These are phyloP conservation scores for Spirogloea muscicola DNA, from an alignment of 139 green algal species.

Conservation along the genomic window DNA sequence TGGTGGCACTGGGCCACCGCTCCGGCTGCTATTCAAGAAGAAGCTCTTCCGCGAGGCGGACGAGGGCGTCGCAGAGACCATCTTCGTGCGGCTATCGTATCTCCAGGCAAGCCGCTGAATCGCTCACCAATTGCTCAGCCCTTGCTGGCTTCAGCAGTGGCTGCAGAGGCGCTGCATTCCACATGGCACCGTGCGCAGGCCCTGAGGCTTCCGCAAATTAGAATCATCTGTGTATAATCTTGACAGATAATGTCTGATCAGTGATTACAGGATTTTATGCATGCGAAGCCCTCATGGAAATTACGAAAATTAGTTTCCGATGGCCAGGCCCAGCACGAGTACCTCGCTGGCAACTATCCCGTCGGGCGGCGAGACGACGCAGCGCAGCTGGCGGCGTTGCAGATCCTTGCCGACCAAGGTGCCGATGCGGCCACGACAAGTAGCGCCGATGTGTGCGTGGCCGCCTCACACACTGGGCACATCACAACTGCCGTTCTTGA, in stretches of 20 bases:
- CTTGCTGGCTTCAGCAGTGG: no score
- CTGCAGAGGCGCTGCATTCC: no score
- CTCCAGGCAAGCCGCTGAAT: no score
- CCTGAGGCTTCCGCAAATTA: no score
- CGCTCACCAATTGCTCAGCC: no score
- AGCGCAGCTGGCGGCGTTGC: slow-evolving; percentile 86
- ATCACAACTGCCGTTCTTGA: no score
- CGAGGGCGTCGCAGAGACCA: slow-evolving; percentile 87
- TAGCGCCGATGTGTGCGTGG: no score
- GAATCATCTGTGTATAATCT: no score
- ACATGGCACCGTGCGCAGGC: no score
- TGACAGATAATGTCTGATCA: no score
- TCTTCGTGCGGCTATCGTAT: slow-evolving; percentile 93
- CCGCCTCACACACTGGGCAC: no score
- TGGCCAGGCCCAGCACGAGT: slow-evolving; percentile 77
- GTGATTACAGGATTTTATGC: no score
- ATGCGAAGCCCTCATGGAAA: neutral
- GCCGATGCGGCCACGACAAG: neutral
- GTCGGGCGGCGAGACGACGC: slow-evolving; percentile 87
- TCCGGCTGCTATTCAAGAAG: slow-evolving; percentile 92
- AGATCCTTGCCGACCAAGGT: slow-evolving; percentile 50
- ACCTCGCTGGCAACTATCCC: slow-evolving; percentile 90
- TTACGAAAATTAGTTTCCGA: neutral
- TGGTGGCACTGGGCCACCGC: slow-evolving; percentile 17
- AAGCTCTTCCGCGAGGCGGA: slow-evolving; percentile 94